Base-by-base conservation (phyloP, 352 stramenopile species). In the Globisporangium paroecandrum region DNA sequence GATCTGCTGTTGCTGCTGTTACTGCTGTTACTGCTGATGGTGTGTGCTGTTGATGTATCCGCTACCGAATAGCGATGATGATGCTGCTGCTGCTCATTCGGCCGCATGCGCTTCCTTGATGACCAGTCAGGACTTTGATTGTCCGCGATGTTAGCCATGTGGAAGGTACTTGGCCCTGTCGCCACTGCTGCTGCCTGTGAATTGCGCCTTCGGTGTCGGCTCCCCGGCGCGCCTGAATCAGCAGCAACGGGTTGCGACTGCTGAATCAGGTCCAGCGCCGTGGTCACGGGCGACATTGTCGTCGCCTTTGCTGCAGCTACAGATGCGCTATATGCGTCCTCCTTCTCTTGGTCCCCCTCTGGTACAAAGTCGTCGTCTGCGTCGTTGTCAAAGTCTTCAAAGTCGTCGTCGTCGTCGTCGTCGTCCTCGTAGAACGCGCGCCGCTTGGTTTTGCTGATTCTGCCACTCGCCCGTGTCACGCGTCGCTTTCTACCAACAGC, bases 401-500 rank as follows among this genome's bases (percentile, higher is more conserved):
- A 69, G 56, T 71, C 69, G 29, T 69, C 34, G 8, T 87, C 78
- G 49, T 85, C 79, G 49, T 85, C 75, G 24, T 79, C 79, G 4
- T 83, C 81, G 55, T 87, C 78, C 29, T 90, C 82, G 66, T 88
- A 89, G 65, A 90, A 92, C 46, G 32, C 62, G 62, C 54, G 59
- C 7, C 34, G 65, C 41, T 61, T 38, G 43, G 49, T 25, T 36
- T 57, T 13, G 25, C 29, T 6, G 54, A 36, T 27, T 7, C 43
- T 18, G 18, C 18, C n/a, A 56, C 49, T 56, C 20, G 34, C 22
- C 22, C 25, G 59, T 29, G 56, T 25, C 7, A 34, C n/a, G 12
- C 64, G 54, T 49, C 54, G 34, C 36, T 38, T 69, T 25, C 47
- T 43, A 34, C 18, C 32, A 3, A 5, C 49, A 15, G 24, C n/a